These are phyloP conservation scores for Botryosphaeria dothidea DNA, from an alignment of 2,329 filamentous ascomycete genomes.

Conservation along the genomic window DNA sequence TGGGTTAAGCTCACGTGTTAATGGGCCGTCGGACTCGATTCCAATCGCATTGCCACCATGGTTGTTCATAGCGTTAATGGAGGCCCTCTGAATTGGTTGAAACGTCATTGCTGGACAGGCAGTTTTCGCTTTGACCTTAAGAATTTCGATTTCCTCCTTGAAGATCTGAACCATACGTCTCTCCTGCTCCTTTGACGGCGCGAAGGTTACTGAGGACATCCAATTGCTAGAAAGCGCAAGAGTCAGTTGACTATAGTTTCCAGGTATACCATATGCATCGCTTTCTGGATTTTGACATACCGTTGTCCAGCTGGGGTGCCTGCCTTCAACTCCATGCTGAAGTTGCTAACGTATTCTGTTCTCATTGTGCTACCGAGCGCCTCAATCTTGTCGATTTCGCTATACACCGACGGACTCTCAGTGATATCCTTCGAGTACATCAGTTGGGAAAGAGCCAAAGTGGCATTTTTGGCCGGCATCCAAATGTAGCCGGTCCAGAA, in stretches of 20 bases:
- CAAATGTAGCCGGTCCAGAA: conserved; percentile 6
- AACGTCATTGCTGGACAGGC: background rate
- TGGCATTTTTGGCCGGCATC: conserved; percentile 20
- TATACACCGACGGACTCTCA: conserved; percentile 25
- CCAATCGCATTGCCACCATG: conserved; percentile 4
- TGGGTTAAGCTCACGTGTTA: background rate
- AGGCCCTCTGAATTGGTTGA: background rate
- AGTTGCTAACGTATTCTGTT: conserved; percentile 27
- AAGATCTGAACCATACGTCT: conserved; percentile 1
- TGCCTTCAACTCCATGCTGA: conserved; percentile 26
- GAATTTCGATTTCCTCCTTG: background rate
- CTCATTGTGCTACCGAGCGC: conserved; percentile 26
- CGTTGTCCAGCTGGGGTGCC: background rate
- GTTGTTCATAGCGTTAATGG: background rate
- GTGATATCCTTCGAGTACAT: conserved; percentile 26
- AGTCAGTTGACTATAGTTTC: too few relatives aligned
- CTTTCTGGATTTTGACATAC: conserved; percentile 15
- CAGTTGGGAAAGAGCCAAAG: conserved; percentile 26
- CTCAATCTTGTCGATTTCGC: conserved; percentile 28
- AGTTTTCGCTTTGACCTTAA: background rate
- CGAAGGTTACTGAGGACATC: background rate
- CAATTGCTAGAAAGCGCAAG: conserved; percentile 10
- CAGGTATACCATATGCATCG: background rate
- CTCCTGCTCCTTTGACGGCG: background rate
- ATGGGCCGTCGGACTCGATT: background rate